A percentile compares a stretch with the other conserved stretches of the same genome.
phyloP scores from a whole-genome alignment of 2,329 filamentous ascomycete species.

The Botryotinia narcissicola region DNA sequence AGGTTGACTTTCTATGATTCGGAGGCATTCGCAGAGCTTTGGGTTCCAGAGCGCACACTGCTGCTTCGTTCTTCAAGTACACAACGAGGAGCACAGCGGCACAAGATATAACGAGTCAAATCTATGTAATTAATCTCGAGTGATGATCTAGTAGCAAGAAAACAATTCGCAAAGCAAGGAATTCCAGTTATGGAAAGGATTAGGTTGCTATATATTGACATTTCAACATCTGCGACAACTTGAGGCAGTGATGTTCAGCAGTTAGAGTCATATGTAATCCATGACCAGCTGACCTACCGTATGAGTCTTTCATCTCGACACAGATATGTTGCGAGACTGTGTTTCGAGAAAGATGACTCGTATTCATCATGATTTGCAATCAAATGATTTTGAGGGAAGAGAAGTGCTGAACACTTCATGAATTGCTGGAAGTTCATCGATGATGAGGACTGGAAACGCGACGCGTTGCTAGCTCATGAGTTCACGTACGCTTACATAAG shows the following conservation, averaged over 20 bases:
- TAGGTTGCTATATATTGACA: neutral
- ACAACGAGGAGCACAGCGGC: neutral
- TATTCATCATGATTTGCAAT: neutral
- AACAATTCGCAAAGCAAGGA: neutral
- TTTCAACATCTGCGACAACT: neutral
- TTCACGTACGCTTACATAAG: neutral
- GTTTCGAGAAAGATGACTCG: neutral
- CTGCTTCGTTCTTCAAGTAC: neutral
- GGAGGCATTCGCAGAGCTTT: neutral
- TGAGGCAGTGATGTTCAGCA: conserved; percentile 14
- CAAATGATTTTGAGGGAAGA: neutral
- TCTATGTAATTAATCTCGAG: neutral
- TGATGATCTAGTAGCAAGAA: neutral
- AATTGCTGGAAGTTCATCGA: neutral
- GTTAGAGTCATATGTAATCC: conserved; percentile 10
- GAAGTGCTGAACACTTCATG: neutral
- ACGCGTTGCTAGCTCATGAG: neutral
- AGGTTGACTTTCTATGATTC: neutral
- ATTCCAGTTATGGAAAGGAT: neutral
- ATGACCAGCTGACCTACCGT: conserved; percentile 13
- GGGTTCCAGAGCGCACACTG: neutral
- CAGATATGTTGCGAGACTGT: neutral
- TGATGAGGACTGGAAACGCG: neutral
- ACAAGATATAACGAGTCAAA: neutral
- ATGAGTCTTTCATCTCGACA: neutral